Evolutionary conservation across 2,329 filamentous ascomycete species (phyloP), one percentile per base, ranked within the genome.

Genomic region (Samsoniella hepiali): DNA sequence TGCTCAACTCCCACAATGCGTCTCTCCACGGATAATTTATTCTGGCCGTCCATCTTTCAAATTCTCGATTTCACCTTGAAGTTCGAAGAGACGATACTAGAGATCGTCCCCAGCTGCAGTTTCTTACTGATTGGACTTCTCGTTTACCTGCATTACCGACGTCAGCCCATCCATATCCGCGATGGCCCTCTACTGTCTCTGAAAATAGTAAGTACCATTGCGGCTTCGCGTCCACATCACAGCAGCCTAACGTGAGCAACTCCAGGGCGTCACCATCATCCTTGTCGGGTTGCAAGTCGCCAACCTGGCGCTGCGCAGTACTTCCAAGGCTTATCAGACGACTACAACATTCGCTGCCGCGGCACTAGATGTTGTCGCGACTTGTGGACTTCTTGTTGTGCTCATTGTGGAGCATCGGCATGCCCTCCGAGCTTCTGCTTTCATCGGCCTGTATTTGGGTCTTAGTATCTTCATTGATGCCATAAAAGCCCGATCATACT

Each of bases 401-500:
- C 17, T 59, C 15, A 13, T 36, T 38, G 34, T 13, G 1, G 57
- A 59, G 44, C 45, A 59, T 38, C 57, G 57, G 17, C 57, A 50
- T 31, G 42, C 42, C 13, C 15, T 59, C 15, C 11, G 57, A 29
- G 32, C 57, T 5, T 49, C 57, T 8, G 57, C 57, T 9, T 47
- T 59, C 15, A 17, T 59, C 31, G 45, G 29, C 44, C 5, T 59
- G 31, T 59, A 59, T 31, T 32, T 59, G 5, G 7, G 10, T 2
- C 11, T 59, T 2, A 15, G 32, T 31, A 29, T 59, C 9, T 6
- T 59, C 5, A 49, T 50, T 13, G 57, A 59, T 40, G 32, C 32
- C n/a, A 59, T 50, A 8, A 32, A 59, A 38, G 22, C 44, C n/a
- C 42, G 57, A 15, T 49, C 57, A 22, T 59, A 36, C 13, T 49